These are phyloP conservation scores for Linum usitatissimum DNA, from an alignment of 345 rosid genomes.

Conservation along the genomic window DNA sequence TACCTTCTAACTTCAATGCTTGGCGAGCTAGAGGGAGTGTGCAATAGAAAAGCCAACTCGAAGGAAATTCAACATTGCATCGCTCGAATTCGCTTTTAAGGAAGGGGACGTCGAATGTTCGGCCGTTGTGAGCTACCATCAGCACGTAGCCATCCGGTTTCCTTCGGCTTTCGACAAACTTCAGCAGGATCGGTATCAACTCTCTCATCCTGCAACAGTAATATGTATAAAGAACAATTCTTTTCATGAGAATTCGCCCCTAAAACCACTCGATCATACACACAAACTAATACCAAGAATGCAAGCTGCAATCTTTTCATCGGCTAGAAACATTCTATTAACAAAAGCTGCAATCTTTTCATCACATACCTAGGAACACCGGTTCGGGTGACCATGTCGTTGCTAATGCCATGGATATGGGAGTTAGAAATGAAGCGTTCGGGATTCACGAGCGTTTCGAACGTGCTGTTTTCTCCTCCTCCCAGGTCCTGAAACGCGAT, in stretches of 20 bases:
- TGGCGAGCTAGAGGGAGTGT: slow-evolving; percentile 62
- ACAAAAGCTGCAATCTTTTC: neutral
- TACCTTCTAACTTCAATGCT: slow-evolving; percentile 52
- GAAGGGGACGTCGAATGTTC: slow-evolving; percentile 66
- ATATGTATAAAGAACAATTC: slow-evolving; percentile 3
- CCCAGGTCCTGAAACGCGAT: slow-evolving; percentile 68
- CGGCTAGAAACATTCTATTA: no score
- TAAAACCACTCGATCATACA: slow-evolving; percentile 1
- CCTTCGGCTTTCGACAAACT: slow-evolving; percentile 60
- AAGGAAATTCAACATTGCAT: slow-evolving; percentile 51
- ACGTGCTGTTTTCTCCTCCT: slow-evolving; percentile 82
- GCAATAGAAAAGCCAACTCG: slow-evolving; percentile 58
- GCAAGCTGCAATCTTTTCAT: neutral
- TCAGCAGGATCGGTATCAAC: slow-evolving; percentile 55
- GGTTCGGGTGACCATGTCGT: slow-evolving; percentile 57
- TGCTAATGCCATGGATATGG: slow-evolving; percentile 53
- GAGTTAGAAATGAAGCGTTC: slow-evolving; percentile 37
- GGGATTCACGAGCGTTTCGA: slow-evolving; percentile 73
- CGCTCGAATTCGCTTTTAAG: slow-evolving; percentile 59
- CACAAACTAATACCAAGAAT: no score
- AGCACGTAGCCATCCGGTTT: slow-evolving; percentile 63
- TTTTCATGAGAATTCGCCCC: neutral
- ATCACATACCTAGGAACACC: slow-evolving; percentile 69
- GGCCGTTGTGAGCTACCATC: slow-evolving; percentile 72
- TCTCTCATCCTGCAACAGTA: slow-evolving; percentile 62